A percentile compares a stretch with the other conserved stretches of the same genome.
phyloP scores from a whole-genome alignment of 2,329 filamentous ascomycete species.

The Emmonsiellopsis sp. region DNA sequence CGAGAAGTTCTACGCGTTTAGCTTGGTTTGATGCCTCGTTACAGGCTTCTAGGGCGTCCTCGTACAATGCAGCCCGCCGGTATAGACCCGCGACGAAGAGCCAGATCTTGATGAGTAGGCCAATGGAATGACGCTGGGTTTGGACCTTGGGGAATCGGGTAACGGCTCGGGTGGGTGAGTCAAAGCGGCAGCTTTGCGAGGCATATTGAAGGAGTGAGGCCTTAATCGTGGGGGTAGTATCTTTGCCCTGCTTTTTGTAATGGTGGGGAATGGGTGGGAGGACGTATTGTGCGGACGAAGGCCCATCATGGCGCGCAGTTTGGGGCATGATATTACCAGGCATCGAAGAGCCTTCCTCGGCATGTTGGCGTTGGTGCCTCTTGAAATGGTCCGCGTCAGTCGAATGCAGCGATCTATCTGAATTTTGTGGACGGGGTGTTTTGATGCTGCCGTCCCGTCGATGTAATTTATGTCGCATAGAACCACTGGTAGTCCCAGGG shows the following conservation, averaged over 20 bases:
- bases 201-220: conserved; percentile 35
- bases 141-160: conserved; percentile 43
- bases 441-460: conserved; percentile 25
- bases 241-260: conserved; percentile 21
- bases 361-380: conserved; percentile 1
- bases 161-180: conserved; percentile 31
- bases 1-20: conserved; percentile 58
- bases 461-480: conserved; percentile 21
- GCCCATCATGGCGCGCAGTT: neutral
- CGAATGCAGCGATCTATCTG: conserved; percentile 13
- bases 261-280: conserved; percentile 29
- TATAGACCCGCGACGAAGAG: conserved; percentile 84
- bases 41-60: conserved; percentile 71
- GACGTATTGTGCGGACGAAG: conserved; percentile 14
- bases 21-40: conserved; percentile 73
- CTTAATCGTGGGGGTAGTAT: conserved; percentile 26
- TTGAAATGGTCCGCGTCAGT: neutral
- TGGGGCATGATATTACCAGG: conserved; percentile 1
- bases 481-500: conserved; percentile 7
- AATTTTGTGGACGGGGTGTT: conserved; percentile 14
- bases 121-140: conserved; percentile 46
- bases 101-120: conserved; percentile 70
- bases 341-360: neutral
- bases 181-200: conserved; percentile 26
- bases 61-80: conserved; percentile 65